Conservation (phyloP, 2,329 filamentous ascomycete species). For the Ophiostoma angusticollis region DNA sequence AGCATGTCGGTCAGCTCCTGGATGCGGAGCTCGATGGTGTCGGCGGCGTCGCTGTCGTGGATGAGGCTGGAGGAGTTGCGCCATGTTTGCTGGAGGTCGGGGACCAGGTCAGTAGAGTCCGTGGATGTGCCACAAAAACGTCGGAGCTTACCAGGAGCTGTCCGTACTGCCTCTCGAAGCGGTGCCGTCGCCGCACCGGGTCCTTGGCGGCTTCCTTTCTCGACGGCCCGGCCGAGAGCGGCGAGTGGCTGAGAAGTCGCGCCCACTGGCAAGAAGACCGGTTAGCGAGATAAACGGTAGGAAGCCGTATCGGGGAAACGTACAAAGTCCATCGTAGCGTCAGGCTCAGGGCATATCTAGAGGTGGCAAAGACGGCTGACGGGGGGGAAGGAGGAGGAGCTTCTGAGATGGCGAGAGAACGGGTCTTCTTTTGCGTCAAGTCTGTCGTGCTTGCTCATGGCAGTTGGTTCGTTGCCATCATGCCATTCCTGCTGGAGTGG, state of each 20-base stretch:
- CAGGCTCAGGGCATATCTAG: slow-evolving; percentile 35
- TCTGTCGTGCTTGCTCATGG: not conserved
- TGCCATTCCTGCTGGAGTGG: not conserved
- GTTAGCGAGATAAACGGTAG: slow-evolving; percentile 1
- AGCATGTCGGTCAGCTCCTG: slow-evolving; percentile 60
- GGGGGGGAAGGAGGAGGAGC: too few relatives aligned
- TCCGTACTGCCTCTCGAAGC: slow-evolving; percentile 54
- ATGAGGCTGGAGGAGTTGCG: slow-evolving; percentile 47
- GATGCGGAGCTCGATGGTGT: slow-evolving; percentile 48
- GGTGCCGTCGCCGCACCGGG: slow-evolving; percentile 49
- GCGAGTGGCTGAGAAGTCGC: slow-evolving; percentile 50
- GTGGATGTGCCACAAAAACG: not conserved
- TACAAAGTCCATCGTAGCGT: slow-evolving; percentile 44
- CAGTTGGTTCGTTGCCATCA: not conserved
- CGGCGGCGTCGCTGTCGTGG: slow-evolving; percentile 47
- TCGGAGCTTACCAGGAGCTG: slow-evolving; percentile 40
- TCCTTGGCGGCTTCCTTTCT: slow-evolving; percentile 49
- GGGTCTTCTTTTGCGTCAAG: not conserved
- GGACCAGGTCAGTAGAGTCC: not conserved
- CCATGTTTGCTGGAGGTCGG: slow-evolving; percentile 39
- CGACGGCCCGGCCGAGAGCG: slow-evolving; percentile 41
- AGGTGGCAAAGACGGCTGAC: not conserved
- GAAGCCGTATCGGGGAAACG: slow-evolving; percentile 17
- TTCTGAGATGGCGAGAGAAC: too few relatives aligned
- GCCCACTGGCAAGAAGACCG: slow-evolving; percentile 42